Base-by-base conservation (phyloP, 2,329 filamentous ascomycete species). In the Alternaria sp. region DNA sequence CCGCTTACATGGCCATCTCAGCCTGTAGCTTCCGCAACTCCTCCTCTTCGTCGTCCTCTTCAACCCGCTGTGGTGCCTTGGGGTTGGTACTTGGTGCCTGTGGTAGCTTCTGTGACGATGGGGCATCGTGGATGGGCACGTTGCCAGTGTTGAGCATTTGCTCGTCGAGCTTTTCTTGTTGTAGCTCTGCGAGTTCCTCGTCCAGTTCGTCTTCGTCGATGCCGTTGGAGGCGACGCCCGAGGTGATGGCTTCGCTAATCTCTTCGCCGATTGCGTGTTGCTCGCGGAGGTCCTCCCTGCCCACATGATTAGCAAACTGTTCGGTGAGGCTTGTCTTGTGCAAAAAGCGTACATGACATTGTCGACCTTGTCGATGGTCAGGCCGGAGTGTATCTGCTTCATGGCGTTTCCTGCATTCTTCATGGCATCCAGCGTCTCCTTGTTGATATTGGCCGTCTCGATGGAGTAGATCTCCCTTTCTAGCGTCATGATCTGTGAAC, bases 401-500 rank as follows among this genome's bases (percentile, higher is more conserved):
- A 99, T 98, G 36, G 94, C 95, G 63, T 89, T 84, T 67, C 92
- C 89, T 11, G 95, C 94, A 77, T 90, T 90, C 87, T 97, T 90
- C 93, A 99, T 97, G 8, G 94, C 94, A 69, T 90, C 87, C 67
- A 98, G 85, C 12, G 95, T 99, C 85, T 97, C 94, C 82, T 94
- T 90, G 85, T 99, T 99, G 84, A 99, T 97, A 79, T 98, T 99
- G 64, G 95, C 95, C 49, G 94, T 93, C 81, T 99, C 95, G 83
- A 99, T 98, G 62, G 92, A 90, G 80, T 95, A 95, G 76, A 98
- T 96, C 80, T 99, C 93, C 76, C 94, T 91, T 80, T 99, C 95
- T 45, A 99, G 85, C 22, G 95, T 97, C 72, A 89, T 88, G 75
- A 98, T 96, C 82, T 98, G 94, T 32, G 91, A 88, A 61, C 88